Conservation (phyloP, 2,329 filamentous ascomycete genomes). For the Pseudofabraea citricarpa region DNA sequence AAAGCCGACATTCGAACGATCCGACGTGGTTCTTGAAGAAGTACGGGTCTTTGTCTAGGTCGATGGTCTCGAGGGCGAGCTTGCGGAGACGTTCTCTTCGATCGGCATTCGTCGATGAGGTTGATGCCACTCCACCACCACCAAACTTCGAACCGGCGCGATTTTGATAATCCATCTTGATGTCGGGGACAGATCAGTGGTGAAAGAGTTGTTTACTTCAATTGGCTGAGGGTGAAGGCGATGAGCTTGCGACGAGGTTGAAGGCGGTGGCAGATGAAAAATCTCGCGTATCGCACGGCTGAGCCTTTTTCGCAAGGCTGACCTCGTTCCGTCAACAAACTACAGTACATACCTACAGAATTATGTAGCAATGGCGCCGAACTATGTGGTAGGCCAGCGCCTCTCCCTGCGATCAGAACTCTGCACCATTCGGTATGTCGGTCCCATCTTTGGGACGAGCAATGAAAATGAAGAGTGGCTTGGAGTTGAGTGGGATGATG, state of each 20-base stretch:
- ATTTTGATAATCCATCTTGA: constrained; percentile 74
- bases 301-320: neutral
- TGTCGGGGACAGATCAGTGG: constrained; percentile 1
- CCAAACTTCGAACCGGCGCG: constrained; percentile 97
- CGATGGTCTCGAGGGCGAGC: constrained; percentile 96
- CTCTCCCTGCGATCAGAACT: constrained; percentile 72
- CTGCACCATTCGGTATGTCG: constrained; percentile 83
- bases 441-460: constrained; percentile 65
- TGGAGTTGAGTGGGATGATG: constrained; percentile 95
- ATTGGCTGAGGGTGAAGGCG: too few species aligned
- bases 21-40: constrained; percentile 99
- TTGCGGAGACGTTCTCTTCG: constrained; percentile 95
- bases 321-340: constrained; percentile 1
- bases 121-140: constrained; percentile 91
- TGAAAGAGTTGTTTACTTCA: too few species aligned
- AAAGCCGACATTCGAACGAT: constrained; percentile 95
- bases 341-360: too few species aligned
- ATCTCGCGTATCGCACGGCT: too few species aligned
- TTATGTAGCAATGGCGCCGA: constrained; percentile 12
- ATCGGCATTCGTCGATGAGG: constrained; percentile 92
- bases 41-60: constrained; percentile 98
- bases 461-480: constrained; percentile 67
- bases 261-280: too few species aligned
- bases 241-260: too few species aligned
- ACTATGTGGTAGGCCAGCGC: constrained; percentile 60